Conservation (phyloP, 768 basidiomycete genomes). For the Ramaria sp. region DNA sequence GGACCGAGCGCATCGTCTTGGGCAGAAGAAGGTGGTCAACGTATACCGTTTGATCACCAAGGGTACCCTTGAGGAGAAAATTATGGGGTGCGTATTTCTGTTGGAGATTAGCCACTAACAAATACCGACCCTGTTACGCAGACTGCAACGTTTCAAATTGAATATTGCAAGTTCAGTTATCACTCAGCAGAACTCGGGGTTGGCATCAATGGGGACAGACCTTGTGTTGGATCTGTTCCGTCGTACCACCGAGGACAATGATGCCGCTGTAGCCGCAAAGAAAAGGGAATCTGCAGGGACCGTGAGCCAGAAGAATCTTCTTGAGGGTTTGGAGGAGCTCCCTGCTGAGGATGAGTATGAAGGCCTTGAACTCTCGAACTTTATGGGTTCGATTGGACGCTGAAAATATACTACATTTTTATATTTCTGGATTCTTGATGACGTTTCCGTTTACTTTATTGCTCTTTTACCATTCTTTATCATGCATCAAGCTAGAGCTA, state of each 20-base stretch:
- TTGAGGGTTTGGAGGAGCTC: constrained; percentile 85
- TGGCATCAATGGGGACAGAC: constrained; percentile 95
- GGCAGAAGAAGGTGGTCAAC: constrained; percentile 98
- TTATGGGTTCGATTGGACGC: constrained; percentile 74
- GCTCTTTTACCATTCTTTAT: constrained; percentile 1
- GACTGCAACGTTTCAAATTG: constrained; percentile 95
- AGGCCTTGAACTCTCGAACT: constrained; percentile 72
- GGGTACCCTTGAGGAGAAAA: constrained; percentile 96
- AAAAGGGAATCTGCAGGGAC: constrained; percentile 48
- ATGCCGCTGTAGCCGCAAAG: constrained; percentile 43
- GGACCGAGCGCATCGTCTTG: constrained; percentile 96
- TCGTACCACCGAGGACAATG: constrained; percentile 67
- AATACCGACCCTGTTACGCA: constrained; percentile 21
- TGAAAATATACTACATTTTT: constrained; percentile 9
- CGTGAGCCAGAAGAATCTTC: constrained; percentile 67
- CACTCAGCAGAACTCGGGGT: constrained; percentile 91
- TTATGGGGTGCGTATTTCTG: constrained; percentile 73
- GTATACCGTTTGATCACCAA: constrained; percentile 96
- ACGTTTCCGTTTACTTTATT: constrained; percentile 11
- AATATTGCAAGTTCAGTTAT: constrained; percentile 97
- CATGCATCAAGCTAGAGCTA: neutral
- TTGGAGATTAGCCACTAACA: constrained; percentile 5
- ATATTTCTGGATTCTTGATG: constrained; percentile 15
- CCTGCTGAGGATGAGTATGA: constrained; percentile 91
- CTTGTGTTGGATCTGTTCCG: constrained; percentile 90